A percentile compares a stretch with the other conserved stretches of the same genome.
phyloP scores from a whole-genome alignment of 2,329 filamentous ascomycete genomes.

The Talaromyces islandicus region DNA sequence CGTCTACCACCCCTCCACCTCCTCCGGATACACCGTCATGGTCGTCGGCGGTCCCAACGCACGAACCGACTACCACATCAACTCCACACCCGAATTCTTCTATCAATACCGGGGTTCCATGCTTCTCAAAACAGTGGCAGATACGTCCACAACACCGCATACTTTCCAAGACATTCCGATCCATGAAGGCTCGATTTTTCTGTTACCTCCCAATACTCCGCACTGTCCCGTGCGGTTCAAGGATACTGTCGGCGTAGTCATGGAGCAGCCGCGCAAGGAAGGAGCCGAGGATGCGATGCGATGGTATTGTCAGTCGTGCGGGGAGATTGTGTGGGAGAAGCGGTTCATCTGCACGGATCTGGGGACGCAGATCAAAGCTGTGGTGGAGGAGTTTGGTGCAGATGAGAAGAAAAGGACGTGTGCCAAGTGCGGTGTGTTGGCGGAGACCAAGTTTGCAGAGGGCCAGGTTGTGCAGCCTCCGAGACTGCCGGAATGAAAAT shows the following conservation, averaged over 20 bases:
- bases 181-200: constrained; percentile 86
- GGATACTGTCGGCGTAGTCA: constrained; percentile 86
- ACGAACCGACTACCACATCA: constrained; percentile 97
- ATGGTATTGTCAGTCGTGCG: constrained; percentile 59
- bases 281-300: constrained; percentile 70
- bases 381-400: constrained; percentile 73
- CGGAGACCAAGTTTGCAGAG: constrained; percentile 46
- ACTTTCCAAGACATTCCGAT: constrained; percentile 81
- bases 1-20: constrained; percentile 67
- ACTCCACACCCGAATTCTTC: constrained; percentile 94
- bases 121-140: constrained; percentile 81
- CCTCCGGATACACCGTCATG: constrained; percentile 86
- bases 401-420: constrained; percentile 69
- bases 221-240: constrained; percentile 94
- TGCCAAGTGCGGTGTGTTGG: constrained; percentile 67
- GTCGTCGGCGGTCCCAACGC: constrained; percentile 95
- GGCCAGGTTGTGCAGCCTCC: constrained; percentile 40
- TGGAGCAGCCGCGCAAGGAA: constrained; percentile 75
- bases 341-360: constrained; percentile 84
- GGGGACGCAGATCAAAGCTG: constrained; percentile 89
- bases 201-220: constrained; percentile 88
- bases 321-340: constrained; percentile 73
- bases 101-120: constrained; percentile 92
- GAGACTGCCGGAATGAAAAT: constrained; percentile 23
- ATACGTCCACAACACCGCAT: constrained; percentile 47